Evolutionary conservation across 164 flowering plant genomes (phyloP).

Genomic region (Vitis rupestris): DNA sequence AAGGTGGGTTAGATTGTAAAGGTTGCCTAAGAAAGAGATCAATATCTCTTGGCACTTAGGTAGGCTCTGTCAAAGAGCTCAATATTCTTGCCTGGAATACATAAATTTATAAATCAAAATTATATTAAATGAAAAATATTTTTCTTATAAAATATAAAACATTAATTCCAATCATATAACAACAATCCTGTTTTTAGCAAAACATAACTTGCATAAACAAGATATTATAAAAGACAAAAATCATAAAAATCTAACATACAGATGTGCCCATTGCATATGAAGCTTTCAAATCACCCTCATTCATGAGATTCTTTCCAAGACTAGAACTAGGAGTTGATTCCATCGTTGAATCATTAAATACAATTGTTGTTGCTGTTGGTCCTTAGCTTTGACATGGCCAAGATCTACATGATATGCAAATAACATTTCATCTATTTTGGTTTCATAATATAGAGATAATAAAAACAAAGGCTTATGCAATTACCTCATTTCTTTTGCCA

Average conservation of each 20-base stretch:
- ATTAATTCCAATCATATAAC: too few relatives aligned
- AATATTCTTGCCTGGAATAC: slow-evolving; percentile 53
- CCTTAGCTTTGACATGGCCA: slow-evolving; percentile 49
- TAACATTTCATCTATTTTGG: not conserved
- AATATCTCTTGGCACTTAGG: slow-evolving; percentile 53
- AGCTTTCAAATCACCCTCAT: slow-evolving; percentile 72
- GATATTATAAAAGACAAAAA: not conserved
- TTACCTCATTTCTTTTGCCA: too few relatives aligned
- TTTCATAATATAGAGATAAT: too few relatives aligned
- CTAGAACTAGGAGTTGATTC: slow-evolving; percentile 53
- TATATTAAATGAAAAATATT: too few relatives aligned
- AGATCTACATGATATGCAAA: slow-evolving; percentile 38
- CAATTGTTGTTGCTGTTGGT: slow-evolving; percentile 59
- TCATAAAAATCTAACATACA: slow-evolving; percentile 36
- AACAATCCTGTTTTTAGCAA: not conserved
- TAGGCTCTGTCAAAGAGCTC: slow-evolving; percentile 55
- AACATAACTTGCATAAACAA: not conserved
- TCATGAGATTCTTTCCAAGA: slow-evolving; percentile 43
- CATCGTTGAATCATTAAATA: slow-evolving; percentile 51
- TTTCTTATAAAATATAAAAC: too few relatives aligned
- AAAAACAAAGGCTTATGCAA: too few relatives aligned
- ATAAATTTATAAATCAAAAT: slow-evolving; percentile 5
- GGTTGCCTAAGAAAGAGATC: slow-evolving; percentile 91
- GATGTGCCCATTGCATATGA: slow-evolving; percentile 49
- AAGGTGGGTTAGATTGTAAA: slow-evolving; percentile 64